These are phyloP conservation scores for Primulina huaijiensis DNA, from an alignment of 257 asterid genomes.

Conservation along the genomic window DNA sequence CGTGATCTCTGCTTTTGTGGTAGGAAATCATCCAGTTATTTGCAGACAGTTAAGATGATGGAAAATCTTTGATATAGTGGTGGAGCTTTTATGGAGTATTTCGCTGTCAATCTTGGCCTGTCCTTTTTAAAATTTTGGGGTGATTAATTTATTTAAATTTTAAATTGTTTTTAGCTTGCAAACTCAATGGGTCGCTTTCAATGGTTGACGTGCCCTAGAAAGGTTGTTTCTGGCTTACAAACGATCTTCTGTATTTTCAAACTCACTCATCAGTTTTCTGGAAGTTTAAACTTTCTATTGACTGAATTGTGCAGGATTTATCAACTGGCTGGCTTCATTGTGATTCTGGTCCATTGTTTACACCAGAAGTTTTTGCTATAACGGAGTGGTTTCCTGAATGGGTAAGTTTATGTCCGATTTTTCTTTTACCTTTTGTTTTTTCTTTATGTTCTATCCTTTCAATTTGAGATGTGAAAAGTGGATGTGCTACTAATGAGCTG, in stretches of 20 bases:
- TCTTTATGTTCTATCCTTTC: not conserved
- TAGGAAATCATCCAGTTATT: constrained; percentile 30
- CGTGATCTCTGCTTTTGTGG: constrained; percentile 74
- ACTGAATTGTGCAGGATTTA: constrained; percentile 58
- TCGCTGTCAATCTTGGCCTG: constrained; percentile 5
- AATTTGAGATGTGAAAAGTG: not conserved
- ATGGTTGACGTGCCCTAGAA: constrained; percentile 98
- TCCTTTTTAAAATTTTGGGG: constrained; percentile 10
- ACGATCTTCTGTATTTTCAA: constrained; percentile 1
- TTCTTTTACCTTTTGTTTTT: not conserved
- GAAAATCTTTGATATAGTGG: not conserved
- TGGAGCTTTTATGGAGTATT: not conserved
- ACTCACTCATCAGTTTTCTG: constrained; percentile 11
- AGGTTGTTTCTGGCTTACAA: constrained; percentile 47
- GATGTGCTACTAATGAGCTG: constrained; percentile 5
- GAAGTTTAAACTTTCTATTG: constrained; percentile 21
- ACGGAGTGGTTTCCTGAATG: constrained; percentile 76
- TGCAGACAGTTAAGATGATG: constrained; percentile 13
- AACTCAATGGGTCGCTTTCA: constrained; percentile 70
- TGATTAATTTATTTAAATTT: constrained; percentile 18
- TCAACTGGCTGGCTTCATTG: constrained; percentile 95
- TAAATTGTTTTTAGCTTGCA: constrained; percentile 64
- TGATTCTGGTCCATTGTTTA: constrained; percentile 82
- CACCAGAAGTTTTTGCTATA: constrained; percentile 64
- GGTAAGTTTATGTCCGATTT: constrained; percentile 43